Evolutionary conservation across 768 basidiomycete species (phyloP).

Genomic region (Gymnopilus dilepis): DNA sequence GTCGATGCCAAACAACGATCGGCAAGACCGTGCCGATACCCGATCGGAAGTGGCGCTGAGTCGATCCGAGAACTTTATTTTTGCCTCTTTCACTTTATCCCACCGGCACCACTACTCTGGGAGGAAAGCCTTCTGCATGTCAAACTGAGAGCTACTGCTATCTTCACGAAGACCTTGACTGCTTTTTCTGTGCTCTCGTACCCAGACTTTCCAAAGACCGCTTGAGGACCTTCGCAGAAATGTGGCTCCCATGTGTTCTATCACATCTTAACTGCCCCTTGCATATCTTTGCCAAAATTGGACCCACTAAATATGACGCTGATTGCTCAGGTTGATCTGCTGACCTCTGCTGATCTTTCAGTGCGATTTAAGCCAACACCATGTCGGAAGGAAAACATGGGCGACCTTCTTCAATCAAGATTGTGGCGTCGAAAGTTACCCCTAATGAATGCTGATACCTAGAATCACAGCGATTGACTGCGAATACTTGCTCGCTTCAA

Average conservation of each 20-base stretch:
- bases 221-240: neutral
- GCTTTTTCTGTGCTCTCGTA: neutral
- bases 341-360: conserved; percentile 22
- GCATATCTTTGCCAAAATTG: conserved; percentile 19
- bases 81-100: conserved; percentile 34
- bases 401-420: too few species aligned
- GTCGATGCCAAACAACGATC: conserved; percentile 27
- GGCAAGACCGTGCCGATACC: conserved; percentile 12
- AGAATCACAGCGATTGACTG: too few species aligned
- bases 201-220: neutral
- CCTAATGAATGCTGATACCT: too few species aligned
- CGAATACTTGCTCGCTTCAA: neutral
- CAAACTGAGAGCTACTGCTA: neutral
- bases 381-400: too few species aligned
- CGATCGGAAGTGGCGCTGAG: conserved; percentile 24
- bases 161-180: neutral
- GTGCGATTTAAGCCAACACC: conserved; percentile 3
- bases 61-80: conserved; percentile 24
- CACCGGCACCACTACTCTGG: conserved; percentile 7
- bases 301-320: conserved; percentile 19
- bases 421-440: too few species aligned
- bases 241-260: conserved; percentile 8
- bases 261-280: too few species aligned
- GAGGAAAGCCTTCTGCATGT: conserved; percentile 13
- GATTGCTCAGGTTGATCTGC: conserved; percentile 23